These are phyloP conservation scores for Trichoderma koningii DNA, from an alignment of 2,329 filamentous ascomycete species.

Conservation along the genomic window DNA sequence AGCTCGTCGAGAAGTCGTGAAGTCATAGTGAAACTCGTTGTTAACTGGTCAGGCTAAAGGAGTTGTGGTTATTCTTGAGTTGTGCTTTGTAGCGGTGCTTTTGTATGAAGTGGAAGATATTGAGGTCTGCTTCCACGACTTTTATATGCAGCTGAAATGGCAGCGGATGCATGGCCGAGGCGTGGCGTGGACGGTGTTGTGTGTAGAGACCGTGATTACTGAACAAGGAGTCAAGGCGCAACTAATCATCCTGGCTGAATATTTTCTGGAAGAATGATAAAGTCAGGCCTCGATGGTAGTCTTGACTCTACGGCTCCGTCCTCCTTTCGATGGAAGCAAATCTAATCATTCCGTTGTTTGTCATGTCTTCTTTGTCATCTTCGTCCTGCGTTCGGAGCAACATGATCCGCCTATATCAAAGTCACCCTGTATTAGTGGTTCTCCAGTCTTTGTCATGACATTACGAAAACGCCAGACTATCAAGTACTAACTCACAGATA, in stretches of 20 bases:
- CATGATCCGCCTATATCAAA: too few species aligned
- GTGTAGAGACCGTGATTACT: neutral
- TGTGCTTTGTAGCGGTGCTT: neutral
- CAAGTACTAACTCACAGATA: too few species aligned
- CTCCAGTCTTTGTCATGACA: too few species aligned
- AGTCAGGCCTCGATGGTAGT: neutral
- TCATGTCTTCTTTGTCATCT: too few species aligned
- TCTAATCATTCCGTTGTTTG: too few species aligned
- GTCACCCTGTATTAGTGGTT: too few species aligned
- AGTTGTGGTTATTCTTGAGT: neutral
- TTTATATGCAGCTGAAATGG: neutral
- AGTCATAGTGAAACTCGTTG: neutral
- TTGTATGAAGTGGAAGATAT: neutral
- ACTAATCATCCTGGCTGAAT: neutral
- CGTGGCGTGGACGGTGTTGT: constrained; percentile 1
- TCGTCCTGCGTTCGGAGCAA: too few species aligned
- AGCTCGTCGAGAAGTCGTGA: neutral
- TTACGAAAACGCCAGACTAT: too few species aligned
- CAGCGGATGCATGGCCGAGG: neutral
- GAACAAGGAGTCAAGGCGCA: neutral
- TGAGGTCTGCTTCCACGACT: neutral
- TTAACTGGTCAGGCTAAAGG: neutral
- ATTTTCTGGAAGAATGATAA: neutral
- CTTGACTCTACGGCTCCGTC: neutral
- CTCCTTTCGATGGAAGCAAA: too few species aligned